These are phyloP conservation scores for Lasiodiplodia sp. DNA, from an alignment of 2,329 filamentous ascomycete species.

Conservation along the genomic window DNA sequence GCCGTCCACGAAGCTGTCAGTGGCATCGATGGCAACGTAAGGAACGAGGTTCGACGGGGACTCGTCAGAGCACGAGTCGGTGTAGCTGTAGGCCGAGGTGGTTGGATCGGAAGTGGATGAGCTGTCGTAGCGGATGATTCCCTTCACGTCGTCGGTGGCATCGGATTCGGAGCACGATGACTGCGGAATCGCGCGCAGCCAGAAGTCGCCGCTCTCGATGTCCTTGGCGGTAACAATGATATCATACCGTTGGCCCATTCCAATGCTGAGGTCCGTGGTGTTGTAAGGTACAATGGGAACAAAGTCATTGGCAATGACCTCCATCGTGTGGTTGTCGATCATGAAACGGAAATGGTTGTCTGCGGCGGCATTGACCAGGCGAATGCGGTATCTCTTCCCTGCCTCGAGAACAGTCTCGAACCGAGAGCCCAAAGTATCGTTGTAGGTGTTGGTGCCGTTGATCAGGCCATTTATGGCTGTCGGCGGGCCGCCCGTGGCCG, in stretches of 20 bases:
- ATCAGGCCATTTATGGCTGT: conserved; percentile 36
- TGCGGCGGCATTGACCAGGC: conserved; percentile 52
- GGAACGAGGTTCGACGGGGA: no score
- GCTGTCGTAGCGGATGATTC: conserved; percentile 20
- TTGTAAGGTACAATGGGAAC: conserved; percentile 52
- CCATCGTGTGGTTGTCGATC: conserved; percentile 54
- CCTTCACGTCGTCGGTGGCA: not conserved
- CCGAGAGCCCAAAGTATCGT: conserved; percentile 37
- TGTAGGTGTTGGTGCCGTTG: conserved; percentile 39
- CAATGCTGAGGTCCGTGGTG: conserved; percentile 48
- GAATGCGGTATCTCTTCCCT: conserved; percentile 51
- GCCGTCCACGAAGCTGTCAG: no score
- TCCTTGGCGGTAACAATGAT: conserved; percentile 45
- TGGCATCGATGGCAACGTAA: no score
- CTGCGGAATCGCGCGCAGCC: conserved; percentile 44
- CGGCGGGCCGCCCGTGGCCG: no score
- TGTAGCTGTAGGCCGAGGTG: no score
- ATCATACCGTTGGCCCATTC: conserved; percentile 49
- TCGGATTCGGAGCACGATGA: not conserved
- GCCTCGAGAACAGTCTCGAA: conserved; percentile 47
- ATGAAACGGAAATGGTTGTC: conserved; percentile 51
- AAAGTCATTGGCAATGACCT: conserved; percentile 52
- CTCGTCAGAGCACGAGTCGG: no score
- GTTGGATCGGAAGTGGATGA: no score
- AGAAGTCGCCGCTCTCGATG: conserved; percentile 40